Base-by-base conservation (phyloP, 2,329 filamentous ascomycete species). In the Nemania diffusa region DNA sequence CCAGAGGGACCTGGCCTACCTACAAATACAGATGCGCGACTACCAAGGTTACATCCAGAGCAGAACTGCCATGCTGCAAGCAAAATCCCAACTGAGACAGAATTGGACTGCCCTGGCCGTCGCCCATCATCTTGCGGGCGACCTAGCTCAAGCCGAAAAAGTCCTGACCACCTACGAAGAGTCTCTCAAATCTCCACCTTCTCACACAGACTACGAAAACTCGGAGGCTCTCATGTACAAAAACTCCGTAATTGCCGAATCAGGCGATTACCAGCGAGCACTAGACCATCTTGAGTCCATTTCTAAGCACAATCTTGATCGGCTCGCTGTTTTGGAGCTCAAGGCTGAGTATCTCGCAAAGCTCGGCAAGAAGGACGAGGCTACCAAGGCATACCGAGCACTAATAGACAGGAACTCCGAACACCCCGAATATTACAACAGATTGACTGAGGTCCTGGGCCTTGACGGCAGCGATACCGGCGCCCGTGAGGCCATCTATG, bases 71-170 rank as follows among this genome's bases (percentile, higher is more conserved):
- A 98, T 99, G 91, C 86, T 99, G 71, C 91, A 96, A 79, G 89
- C 92, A 51, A 89, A 92, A 66, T 92, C 96, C 1, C 88, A 90
- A 71, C 77, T 96, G 68, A 88, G 97, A 73, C 93, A 97, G 82
- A 97, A 95, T 81, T 99, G 97, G 97, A 98, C 96, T 4, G 96
- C 93, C n/a, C 83, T 99, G 68, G 96, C 96, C 46, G 92, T 98
- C 64, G 96, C 95, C 40, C 90, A 97, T 78, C 96, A 99, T 76
- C 85, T 99, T 59, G 87, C 90, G n/a, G 96, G 95, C 1, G 92
- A 97, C 77, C 84, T 96, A 68, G 81, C 85, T 51, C 92, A 96
- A 75, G 97, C 96, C 32, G 96, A 99, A 82, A 93, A 94, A 75
- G 92, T 97, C 46, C 83, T 99, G 73, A 93, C 89, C 53, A 97